Evolutionary conservation across 306 rosid species (phyloP).

Genomic region (Benincasa hispida): DNA sequence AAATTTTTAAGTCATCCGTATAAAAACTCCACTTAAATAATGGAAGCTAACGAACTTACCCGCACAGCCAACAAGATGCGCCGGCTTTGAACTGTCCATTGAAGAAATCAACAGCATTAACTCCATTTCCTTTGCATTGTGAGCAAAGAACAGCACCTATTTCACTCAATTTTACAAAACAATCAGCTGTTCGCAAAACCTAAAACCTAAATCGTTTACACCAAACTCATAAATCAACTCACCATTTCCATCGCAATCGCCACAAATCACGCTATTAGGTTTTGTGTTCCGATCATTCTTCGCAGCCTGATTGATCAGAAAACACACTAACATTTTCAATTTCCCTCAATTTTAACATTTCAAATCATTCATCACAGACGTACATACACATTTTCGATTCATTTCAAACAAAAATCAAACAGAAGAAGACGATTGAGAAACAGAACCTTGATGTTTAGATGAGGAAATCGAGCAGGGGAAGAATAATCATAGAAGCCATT

Average conservation of each 20-base stretch:
- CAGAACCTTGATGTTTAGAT: constrained; percentile 37
- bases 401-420: neutral
- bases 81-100: constrained; percentile 90
- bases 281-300: constrained; percentile 29
- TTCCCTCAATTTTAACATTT: neutral
- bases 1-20: too few relatives aligned
- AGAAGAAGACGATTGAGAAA: neutral
- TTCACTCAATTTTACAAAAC: neutral
- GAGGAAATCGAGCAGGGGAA: constrained; percentile 12
- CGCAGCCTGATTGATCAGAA: constrained; percentile 29
- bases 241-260: constrained; percentile 83
- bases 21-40: neutral
- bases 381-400: too few relatives aligned
- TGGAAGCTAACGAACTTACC: constrained; percentile 25
- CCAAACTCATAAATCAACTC: neutral
- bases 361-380: neutral
- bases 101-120: constrained; percentile 79
- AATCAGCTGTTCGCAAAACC: neutral
- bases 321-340: neutral
- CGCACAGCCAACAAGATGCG: constrained; percentile 89
- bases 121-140: constrained; percentile 79
- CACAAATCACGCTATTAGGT: constrained; percentile 62
- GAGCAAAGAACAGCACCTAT: constrained; percentile 51
- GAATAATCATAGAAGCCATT: constrained; percentile 12
- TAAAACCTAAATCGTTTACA: neutral